Conservation (phyloP, 2,329 filamentous ascomycete species). For the Apiospora pterosperma region DNA sequence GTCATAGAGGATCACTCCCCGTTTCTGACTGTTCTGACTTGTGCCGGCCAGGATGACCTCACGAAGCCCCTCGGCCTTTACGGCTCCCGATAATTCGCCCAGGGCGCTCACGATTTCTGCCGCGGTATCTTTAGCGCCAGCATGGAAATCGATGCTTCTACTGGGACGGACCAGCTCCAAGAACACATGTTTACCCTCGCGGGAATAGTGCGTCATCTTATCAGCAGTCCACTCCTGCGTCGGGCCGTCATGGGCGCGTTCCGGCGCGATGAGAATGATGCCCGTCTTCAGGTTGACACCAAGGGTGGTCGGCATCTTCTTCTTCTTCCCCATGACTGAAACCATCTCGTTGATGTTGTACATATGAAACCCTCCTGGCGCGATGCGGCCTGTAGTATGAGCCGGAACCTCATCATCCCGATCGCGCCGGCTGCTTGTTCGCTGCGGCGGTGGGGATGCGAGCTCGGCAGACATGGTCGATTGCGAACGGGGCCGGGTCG, state of each 20-base stretch:
- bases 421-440: constrained; percentile 33
- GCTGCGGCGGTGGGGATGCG: constrained; percentile 23
- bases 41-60: constrained; percentile 83
- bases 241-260: constrained; percentile 76
- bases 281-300: constrained; percentile 91
- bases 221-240: constrained; percentile 93
- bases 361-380: constrained; percentile 82
- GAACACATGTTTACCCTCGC: constrained; percentile 97
- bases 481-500: constrained; percentile 26
- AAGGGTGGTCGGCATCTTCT: constrained; percentile 96
- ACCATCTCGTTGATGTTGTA: constrained; percentile 99
- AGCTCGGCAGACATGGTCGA: constrained; percentile 20
- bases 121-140: constrained; percentile 93
- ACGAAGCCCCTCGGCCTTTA: constrained; percentile 75
- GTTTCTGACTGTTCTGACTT: constrained; percentile 66
- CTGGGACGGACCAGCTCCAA: constrained; percentile 88
- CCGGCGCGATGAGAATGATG: constrained; percentile 85
- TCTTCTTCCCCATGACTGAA: constrained; percentile 92
- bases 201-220: constrained; percentile 94
- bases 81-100: constrained; percentile 83
- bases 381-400: constrained; percentile 46
- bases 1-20: constrained; percentile 85
- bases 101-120: constrained; percentile 86
- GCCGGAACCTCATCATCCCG: constrained; percentile 25
- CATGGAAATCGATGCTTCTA: constrained; percentile 95